Evolutionary conservation across 2,329 filamentous ascomycete genomes (phyloP), one percentile per base, ranked within the genome.

Genomic region (Teratosphaeria viscida): DNA sequence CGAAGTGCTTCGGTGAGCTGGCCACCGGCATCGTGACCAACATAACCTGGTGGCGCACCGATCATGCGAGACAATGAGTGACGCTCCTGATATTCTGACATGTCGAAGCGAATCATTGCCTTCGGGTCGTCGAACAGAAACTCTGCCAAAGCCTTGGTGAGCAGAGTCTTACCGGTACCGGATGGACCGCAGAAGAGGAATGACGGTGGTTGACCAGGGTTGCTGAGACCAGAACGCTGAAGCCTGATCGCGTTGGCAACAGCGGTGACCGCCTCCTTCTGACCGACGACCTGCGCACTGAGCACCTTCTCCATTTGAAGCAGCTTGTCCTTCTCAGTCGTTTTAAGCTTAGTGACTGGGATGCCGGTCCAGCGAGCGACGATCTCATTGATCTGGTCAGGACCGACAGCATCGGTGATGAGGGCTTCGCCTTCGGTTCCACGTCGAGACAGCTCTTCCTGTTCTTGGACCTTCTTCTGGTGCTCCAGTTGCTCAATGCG

Each of bases 101-200:
- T 99, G 73, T 99, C 94, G 78, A 99, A 95, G 47, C 94, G 88
- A 68, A 99, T 96, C 94, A 99, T 97, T 37, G 92, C 81, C 79
- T 96, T 96, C 29, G 92, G 78, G 67, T 99, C 94, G 72, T 99
- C 94, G 78, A 99, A 99, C 32, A 99, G 81, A 79, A 99, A 99
- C 74, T 99, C 94, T 55, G 94, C 94, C 61, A 99, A 82, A 16
- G 92, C 94, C 77, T 99, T 99, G 65, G 92, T 97, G 60, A 99
- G 85, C 23, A 99, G 80, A 19, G 94, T 99, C 79, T 99, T 99
- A 80, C 94, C 94, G 12, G 94, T 99, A 79, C 94, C 94, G 0
- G 92, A 97, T 14, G 94, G 94, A 79, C 94, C 94, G 70, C 94
- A 97, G 84, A 99, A 99, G 60, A 99, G 82, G 86, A 99, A 99